phyloP scores from a whole-genome alignment of 371 early-diverging fungal genomes.

The Blakeslea trispora region DNA sequence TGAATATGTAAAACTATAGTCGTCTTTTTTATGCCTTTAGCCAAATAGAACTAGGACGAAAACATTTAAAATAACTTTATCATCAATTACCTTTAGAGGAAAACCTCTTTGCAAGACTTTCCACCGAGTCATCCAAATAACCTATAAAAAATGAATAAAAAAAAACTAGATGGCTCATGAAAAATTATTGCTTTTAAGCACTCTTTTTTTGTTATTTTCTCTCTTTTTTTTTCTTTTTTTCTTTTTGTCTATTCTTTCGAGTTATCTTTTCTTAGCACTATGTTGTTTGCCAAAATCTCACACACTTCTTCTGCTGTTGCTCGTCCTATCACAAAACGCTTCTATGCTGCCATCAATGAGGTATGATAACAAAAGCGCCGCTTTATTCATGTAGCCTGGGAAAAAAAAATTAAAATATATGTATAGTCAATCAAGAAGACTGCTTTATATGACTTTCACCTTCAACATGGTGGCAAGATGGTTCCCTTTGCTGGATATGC shows the following conservation, averaged over 20 bases:
- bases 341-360: constrained; percentile 36
- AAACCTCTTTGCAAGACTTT: too few relatives aligned
- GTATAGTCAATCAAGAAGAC: constrained; percentile 68
- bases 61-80: constrained; percentile 3
- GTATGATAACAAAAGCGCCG: constrained; percentile 10
- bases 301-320: constrained; percentile 21
- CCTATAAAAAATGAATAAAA: constrained; percentile 37
- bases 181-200: not conserved
- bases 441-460: constrained; percentile 90
- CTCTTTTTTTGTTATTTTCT: not conserved
- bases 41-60: constrained; percentile 3
- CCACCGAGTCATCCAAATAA: constrained; percentile 49
- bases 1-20: constrained; percentile 23
- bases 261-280: constrained; percentile 9
- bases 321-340: constrained; percentile 25
- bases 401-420: not conserved
- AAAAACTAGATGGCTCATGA: constrained; percentile 17
- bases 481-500: constrained; percentile 96
- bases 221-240: constrained; percentile 12
- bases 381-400: not conserved
- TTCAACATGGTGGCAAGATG: constrained; percentile 92
- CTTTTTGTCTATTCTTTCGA: constrained; percentile 14
- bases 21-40: too few relatives aligned
- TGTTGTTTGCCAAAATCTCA: constrained; percentile 23
- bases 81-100: constrained; percentile 7